Percentiles rank a stretch among this genome's conserved stretches.
Conservation (phyloP, 192 early-diverging fungal species). For the Backusella tarrabulga region DNA sequence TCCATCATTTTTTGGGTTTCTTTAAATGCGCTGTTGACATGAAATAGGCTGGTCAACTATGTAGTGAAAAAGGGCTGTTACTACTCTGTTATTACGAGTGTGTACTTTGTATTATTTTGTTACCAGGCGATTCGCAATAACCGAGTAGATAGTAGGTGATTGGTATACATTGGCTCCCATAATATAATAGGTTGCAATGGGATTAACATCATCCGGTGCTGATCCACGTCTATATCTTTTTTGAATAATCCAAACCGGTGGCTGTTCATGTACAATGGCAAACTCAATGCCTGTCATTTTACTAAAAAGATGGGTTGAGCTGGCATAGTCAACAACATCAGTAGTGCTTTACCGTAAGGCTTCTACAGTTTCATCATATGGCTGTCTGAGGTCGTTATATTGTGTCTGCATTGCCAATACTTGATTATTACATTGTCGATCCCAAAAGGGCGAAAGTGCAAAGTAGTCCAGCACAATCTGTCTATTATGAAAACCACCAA, state of each 20-base stretch:
- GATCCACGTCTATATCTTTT: slow-evolving; percentile 59
- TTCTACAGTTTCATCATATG: slow-evolving; percentile 45
- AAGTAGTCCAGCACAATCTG: slow-evolving; percentile 82
- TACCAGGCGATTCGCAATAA: slow-evolving; percentile 68
- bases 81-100: neutral
- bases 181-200: slow-evolving; percentile 67
- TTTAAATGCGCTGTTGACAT: slow-evolving; percentile 57
- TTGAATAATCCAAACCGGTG: slow-evolving; percentile 70
- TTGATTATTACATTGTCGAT: slow-evolving; percentile 74
- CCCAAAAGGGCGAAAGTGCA: slow-evolving; percentile 81
- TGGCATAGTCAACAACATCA: neutral
- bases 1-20: slow-evolving; percentile 50
- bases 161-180: slow-evolving; percentile 71
- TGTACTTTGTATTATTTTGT: slow-evolving; percentile 8
- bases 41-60: slow-evolving; percentile 50
- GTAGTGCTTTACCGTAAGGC: slow-evolving; percentile 22
- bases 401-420: slow-evolving; percentile 81
- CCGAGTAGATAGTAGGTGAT: slow-evolving; percentile 67
- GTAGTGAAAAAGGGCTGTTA: neutral
- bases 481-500: slow-evolving; percentile 64
- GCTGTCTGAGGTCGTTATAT: slow-evolving; percentile 66
- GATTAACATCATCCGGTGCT: slow-evolving; percentile 53
- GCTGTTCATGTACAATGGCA: slow-evolving; percentile 64
- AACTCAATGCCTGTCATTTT: slow-evolving; percentile 80
- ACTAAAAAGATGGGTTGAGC: slow-evolving; percentile 23